These are phyloP conservation scores for Populus hybrid DNA, from an alignment of 441 rosid species.

Conservation along the genomic window DNA sequence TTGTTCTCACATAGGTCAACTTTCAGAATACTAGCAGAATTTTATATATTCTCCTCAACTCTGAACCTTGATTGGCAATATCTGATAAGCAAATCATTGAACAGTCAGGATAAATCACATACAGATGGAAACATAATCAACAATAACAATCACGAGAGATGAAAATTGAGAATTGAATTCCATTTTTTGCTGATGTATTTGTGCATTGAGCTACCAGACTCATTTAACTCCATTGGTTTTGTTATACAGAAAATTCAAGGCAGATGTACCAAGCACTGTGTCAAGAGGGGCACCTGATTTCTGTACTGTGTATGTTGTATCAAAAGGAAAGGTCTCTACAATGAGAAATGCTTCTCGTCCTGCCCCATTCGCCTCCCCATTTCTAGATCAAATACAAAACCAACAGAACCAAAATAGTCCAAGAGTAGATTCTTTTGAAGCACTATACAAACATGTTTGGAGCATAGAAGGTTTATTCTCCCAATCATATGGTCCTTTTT, in stretches of 20 bases:
- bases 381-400: constrained; percentile 47
- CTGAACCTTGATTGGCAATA: too few species aligned
- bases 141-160: too few species aligned
- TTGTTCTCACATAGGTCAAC: too few species aligned
- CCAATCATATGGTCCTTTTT: not conserved
- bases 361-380: constrained; percentile 63
- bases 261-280: constrained; percentile 58
- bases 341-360: constrained; percentile 55
- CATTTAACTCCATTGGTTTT: not conserved
- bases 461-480: constrained; percentile 51
- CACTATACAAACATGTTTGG: constrained; percentile 30
- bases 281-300: constrained; percentile 80
- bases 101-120: too few species aligned
- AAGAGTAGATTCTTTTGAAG: constrained; percentile 25
- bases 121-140: too few species aligned
- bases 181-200: too few species aligned
- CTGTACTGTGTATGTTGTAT: constrained; percentile 71
- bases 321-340: constrained; percentile 76
- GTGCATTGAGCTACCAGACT: too few species aligned
- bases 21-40: too few species aligned
- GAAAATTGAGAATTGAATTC: too few species aligned
- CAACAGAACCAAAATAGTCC: constrained; percentile 10
- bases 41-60: too few species aligned
- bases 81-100: too few species aligned
- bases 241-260: constrained; percentile 59